Conservation (phyloP, 225 moss, liverwort and hornwort species). For the Neckera pumila region DNA sequence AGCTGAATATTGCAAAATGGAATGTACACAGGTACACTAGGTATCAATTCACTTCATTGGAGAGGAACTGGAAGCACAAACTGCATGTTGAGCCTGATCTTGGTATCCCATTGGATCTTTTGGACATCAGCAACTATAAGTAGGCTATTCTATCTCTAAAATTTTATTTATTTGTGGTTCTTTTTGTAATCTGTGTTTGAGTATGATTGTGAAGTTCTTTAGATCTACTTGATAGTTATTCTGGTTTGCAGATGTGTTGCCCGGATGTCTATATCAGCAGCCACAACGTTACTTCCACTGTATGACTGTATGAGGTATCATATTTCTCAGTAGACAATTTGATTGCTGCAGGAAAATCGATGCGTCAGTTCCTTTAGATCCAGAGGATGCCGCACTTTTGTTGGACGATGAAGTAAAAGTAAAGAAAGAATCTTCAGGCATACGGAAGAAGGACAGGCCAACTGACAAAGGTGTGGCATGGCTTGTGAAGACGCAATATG, state of each 20-base stretch:
- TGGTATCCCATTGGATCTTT: slow-evolving; percentile 86
- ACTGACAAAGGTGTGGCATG: slow-evolving; percentile 99
- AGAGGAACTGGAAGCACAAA: slow-evolving; percentile 91
- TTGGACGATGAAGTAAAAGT: slow-evolving; percentile 84
- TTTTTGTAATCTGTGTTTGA: background rate
- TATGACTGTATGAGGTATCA: background rate
- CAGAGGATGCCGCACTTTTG: slow-evolving; percentile 73
- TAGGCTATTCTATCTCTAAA: slow-evolving; percentile 13
- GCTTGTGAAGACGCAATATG: slow-evolving; percentile 99
- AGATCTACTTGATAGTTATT: background rate
- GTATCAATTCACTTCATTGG: slow-evolving; percentile 82
- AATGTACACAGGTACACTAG: slow-evolving; percentile 72
- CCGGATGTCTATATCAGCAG: background rate
- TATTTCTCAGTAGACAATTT: background rate
- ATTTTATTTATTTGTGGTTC: background rate
- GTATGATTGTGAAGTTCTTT: background rate
- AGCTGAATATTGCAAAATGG: slow-evolving; percentile 2
- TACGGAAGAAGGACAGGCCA: slow-evolving; percentile 96
- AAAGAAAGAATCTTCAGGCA: slow-evolving; percentile 54
- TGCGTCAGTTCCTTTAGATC: slow-evolving; percentile 58
- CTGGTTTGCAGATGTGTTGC: background rate
- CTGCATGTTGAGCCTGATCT: slow-evolving; percentile 91
- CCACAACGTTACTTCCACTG: background rate
- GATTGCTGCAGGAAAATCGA: slow-evolving; percentile 58
- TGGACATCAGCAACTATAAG: slow-evolving; percentile 99